phyloP scores from a whole-genome alignment of 2,329 filamentous ascomycete species.

The Huntiella moniliformis region DNA sequence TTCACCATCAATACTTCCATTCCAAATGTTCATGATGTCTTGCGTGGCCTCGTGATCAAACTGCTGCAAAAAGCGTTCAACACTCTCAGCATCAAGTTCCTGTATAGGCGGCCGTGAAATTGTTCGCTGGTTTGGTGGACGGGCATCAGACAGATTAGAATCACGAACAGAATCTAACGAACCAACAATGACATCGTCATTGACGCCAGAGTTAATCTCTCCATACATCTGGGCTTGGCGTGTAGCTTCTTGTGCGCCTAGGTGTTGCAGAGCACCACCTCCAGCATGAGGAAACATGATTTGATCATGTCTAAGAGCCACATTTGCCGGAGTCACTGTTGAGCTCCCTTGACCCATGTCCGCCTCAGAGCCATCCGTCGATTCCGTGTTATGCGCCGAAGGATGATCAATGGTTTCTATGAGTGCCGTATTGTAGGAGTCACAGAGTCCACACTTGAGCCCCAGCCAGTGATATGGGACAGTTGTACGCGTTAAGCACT shows the following conservation, averaged over 20 bases:
- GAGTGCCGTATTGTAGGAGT: slow-evolving; percentile 46
- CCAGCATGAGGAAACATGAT: slow-evolving; percentile 1
- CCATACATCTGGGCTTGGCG: slow-evolving; percentile 5
- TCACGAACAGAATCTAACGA: background rate
- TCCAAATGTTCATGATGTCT: slow-evolving; percentile 41
- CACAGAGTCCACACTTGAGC: slow-evolving; percentile 62
- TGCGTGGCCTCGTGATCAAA: slow-evolving; percentile 29
- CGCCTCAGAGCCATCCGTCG: background rate
- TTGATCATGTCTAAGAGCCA: background rate
- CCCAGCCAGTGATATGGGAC: slow-evolving; percentile 90
- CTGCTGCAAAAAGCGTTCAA: slow-evolving; percentile 10
- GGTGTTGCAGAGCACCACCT: background rate
- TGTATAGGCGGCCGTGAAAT: slow-evolving; percentile 6
- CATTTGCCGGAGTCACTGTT: background rate
- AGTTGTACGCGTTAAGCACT: slow-evolving; percentile 74
- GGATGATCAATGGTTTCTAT: slow-evolving; percentile 9
- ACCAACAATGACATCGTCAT: background rate
- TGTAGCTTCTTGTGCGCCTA: slow-evolving; percentile 7
- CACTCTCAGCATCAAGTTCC: slow-evolving; percentile 10
- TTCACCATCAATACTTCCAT: slow-evolving; percentile 20
- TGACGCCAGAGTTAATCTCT: background rate
- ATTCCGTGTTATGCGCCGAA: background rate
- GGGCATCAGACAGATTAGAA: background rate
- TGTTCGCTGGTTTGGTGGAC: background rate
- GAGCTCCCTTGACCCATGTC: background rate